Conservation (phyloP, 345 rosid species). For the Gossypium stocksii region DNA sequence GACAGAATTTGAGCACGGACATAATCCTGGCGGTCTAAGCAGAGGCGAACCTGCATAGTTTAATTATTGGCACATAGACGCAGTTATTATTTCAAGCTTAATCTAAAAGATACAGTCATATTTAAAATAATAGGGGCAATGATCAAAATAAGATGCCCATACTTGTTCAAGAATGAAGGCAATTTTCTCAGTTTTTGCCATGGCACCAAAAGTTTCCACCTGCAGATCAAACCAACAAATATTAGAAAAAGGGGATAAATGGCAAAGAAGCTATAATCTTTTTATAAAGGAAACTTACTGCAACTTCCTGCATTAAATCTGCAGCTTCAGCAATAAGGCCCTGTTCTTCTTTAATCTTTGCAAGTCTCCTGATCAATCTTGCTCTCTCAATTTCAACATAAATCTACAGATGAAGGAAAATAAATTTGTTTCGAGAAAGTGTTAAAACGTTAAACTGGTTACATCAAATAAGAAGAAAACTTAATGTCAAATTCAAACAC, state of each 20-base stretch:
- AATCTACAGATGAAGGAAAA: slow-evolving; percentile 39
- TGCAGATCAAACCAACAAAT: slow-evolving; percentile 24
- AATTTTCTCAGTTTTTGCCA: slow-evolving; percentile 97
- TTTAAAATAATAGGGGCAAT: not conserved
- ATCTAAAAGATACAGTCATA: not conserved
- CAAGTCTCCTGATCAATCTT: slow-evolving; percentile 78
- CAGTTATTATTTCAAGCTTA: slow-evolving; percentile 2
- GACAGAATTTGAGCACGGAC: slow-evolving; percentile 95
- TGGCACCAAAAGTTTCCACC: slow-evolving; percentile 99
- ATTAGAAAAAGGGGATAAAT: not conserved
- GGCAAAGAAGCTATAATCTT: not conserved
- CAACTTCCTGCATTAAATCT: slow-evolving; percentile 97
- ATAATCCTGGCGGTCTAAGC: slow-evolving; percentile 88
- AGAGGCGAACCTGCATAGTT: slow-evolving; percentile 69
- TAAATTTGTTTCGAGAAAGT: not conserved
- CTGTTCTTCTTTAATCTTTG: slow-evolving; percentile 88
- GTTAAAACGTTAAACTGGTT: not conserved
- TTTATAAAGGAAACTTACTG: slow-evolving; percentile 44
- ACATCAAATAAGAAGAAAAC: not conserved
- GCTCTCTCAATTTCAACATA: slow-evolving; percentile 97
- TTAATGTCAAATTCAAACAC: not conserved
- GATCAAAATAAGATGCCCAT: slow-evolving; percentile 15
- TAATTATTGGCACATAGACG: slow-evolving; percentile 8
- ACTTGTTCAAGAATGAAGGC: slow-evolving; percentile 96
- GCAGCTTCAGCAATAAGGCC: slow-evolving; percentile 94